Conservation (phyloP, 768 basidiomycete species). For the Kwoniella mangroviensis region DNA sequence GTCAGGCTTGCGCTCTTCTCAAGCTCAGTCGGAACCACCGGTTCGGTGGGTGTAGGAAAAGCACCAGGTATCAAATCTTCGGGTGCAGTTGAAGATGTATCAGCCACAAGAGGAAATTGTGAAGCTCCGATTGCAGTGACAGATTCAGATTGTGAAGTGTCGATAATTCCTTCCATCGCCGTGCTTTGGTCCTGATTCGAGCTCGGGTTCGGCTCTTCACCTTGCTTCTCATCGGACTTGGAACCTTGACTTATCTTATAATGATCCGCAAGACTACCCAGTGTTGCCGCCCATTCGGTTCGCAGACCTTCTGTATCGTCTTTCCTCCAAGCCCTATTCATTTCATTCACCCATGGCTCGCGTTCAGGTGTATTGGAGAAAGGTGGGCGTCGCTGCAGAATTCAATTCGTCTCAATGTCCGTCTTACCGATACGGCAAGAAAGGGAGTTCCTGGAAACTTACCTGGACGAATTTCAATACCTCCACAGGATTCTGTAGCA, state of each 20-base stretch:
- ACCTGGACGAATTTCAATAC: conserved; percentile 63
- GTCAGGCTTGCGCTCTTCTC: not conserved
- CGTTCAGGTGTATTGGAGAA: not conserved
- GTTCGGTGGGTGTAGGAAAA: not conserved
- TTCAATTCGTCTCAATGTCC: no score
- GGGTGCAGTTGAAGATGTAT: not conserved
- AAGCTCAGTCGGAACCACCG: not conserved
- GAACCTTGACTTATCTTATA: not conserved
- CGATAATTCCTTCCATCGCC: not conserved
- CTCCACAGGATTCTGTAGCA: conserved; percentile 68
- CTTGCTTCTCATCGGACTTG: not conserved
- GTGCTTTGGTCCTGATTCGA: not conserved
- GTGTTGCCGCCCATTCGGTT: conserved; percentile 15
- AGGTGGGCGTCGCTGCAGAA: conserved; percentile 12
- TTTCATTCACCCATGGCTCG: conserved; percentile 10
- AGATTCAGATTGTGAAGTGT: conserved; percentile 18
- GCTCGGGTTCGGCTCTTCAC: not conserved
- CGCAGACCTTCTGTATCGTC: conserved; percentile 18
- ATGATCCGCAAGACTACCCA: conserved; percentile 5
- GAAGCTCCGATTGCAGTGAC: conserved; percentile 1
- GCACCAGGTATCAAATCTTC: conserved; percentile 18
- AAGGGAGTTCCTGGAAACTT: not conserved
- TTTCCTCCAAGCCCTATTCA: conserved; percentile 4
- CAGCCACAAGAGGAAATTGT: not conserved
- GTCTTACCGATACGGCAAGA: no score